Base-by-base conservation (phyloP, 2,329 filamentous ascomycete genomes). In the Pseudocercospora eumusae region DNA sequence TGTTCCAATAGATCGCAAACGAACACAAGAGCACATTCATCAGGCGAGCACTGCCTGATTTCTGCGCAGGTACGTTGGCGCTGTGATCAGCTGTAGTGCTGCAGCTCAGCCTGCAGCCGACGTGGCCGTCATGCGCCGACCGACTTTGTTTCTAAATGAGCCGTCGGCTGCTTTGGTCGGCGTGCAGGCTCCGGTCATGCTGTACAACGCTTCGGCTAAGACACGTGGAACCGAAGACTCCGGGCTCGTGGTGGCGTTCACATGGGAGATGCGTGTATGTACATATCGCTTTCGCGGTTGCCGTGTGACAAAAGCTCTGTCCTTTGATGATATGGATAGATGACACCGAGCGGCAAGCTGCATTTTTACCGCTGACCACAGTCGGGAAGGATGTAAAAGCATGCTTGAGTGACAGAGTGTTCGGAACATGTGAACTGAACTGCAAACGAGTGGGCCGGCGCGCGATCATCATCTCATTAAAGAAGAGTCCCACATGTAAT, bases 1-100 rank as follows among this genome's bases (percentile, higher is more conserved):
- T 59, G 56, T 50, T 56, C 56, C 60, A 61, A 64, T 63, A 63
- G 56, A 65, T 61, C 13, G 55, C 61, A 57, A 49, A 58, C 18
- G 52, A 27, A 60, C 58, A 36, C 25, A 42, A 31, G 59, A 28
- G 45, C 7, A 23, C 31, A 50, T 21, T 42, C 49, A 55, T 42
- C 49, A 55, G 49, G 49, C 23, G 55, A 42, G 50, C 50, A 56
- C 60, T 40, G 53, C 50, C 50, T 57, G 40, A 54, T 47, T 52
- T 49, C 64, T 63, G 64, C 64, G 60, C 64, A 68, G 66, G 60
- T 63, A 64, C 66, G 25, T 56, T 59, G 27, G 59, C 59, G 62
- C 54, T 59, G 63, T 63, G 56, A 27, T 44, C 42, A 50, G 59
- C 59, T 42, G 59, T 57, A 54, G 27, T 27, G 55, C 55, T 57